A percentile compares a stretch with the other conserved stretches of the same genome.
Conservation (phyloP, 2,329 filamentous ascomycete species). For the Fusarium musae region DNA sequence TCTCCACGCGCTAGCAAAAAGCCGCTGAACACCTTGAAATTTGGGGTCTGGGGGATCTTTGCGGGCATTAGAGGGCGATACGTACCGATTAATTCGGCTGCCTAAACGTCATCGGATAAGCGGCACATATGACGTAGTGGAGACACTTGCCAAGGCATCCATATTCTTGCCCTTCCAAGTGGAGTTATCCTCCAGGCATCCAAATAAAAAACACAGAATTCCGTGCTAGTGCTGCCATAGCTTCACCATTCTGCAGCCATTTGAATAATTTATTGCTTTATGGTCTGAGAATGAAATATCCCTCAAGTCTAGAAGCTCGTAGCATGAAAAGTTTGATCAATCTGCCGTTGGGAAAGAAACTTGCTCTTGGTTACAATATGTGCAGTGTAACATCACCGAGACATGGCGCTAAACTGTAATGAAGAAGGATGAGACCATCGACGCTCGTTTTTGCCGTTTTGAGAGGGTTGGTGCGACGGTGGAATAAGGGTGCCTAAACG, state of each 20-base stretch:
- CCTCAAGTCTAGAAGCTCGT: constrained; percentile 2
- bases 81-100: constrained; percentile 30
- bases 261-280: not conserved
- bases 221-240: not conserved
- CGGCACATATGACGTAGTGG: constrained; percentile 29
- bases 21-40: constrained; percentile 18
- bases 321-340: not conserved
- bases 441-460: not conserved
- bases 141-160: constrained; percentile 20
- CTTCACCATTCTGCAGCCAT: not conserved
- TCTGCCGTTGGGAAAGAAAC: not conserved
- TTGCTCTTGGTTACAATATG: not conserved
- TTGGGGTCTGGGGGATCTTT: constrained; percentile 13
- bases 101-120: constrained; percentile 31
- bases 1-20: constrained; percentile 9
- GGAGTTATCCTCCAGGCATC: constrained; percentile 13
- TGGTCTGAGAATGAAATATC: not conserved
- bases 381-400: not conserved
- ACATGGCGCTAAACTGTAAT: not conserved
- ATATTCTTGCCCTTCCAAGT: not conserved
- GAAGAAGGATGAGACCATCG: not conserved
- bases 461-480: not conserved
- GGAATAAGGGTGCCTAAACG: constrained; percentile 4
- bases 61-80: not conserved
- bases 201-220: constrained; percentile 1